phyloP scores from a whole-genome alignment of 169 alveolate species.

The Eimeria falciformis region DNA sequence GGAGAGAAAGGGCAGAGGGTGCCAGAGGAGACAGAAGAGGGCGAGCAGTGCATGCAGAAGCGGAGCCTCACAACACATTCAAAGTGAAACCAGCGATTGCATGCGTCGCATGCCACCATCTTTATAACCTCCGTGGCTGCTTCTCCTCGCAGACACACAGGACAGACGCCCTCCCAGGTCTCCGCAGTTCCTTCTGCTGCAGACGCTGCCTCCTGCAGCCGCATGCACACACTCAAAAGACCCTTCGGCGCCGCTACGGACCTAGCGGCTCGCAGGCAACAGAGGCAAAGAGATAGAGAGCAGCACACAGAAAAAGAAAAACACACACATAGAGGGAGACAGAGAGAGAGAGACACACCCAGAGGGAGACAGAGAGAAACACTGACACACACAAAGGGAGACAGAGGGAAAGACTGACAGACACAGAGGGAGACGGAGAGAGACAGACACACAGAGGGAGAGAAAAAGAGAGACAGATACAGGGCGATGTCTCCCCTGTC shows the following conservation, averaged over 20 bases:
- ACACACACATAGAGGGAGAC: background rate
- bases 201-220: background rate
- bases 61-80: conserved; percentile 64
- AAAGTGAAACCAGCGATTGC: conserved; percentile 72
- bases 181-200: conserved; percentile 23
- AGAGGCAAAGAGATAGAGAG: background rate
- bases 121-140: conserved; percentile 3
- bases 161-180: conserved; percentile 72
- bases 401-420: background rate
- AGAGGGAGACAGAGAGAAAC: too few species aligned
- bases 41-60: background rate
- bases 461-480: too few species aligned
- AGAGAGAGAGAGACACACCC: background rate
- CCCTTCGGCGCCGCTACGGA: too few species aligned
- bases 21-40: background rate
- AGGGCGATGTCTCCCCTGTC: too few species aligned
- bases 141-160: conserved; percentile 62
- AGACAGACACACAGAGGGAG: too few species aligned
- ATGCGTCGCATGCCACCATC: conserved; percentile 72
- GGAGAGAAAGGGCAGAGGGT: background rate
- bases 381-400: background rate
- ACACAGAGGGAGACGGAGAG: background rate
- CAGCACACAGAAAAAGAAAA: background rate
- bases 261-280: background rate
- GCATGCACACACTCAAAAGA: background rate